Evolutionary conservation across 2,329 filamentous ascomycete species (phyloP).

Genomic region (Alternaria burnsii): DNA sequence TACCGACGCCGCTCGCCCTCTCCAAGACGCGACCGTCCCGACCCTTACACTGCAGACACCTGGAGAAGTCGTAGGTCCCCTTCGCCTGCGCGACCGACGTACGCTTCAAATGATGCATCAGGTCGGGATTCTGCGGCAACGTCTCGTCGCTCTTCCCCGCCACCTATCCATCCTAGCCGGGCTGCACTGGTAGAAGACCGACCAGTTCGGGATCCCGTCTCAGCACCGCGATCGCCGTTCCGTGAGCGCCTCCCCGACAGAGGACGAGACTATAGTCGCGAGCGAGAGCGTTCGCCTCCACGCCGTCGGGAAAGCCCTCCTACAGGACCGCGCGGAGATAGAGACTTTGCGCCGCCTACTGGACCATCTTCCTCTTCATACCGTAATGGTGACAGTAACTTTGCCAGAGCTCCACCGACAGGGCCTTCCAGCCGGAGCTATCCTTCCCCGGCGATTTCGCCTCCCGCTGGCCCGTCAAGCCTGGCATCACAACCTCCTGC

Average conservation of each 20-base stretch:
- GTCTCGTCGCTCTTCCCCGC: constrained; percentile 70
- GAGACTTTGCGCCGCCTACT: constrained; percentile 50
- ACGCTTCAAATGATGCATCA: constrained; percentile 59
- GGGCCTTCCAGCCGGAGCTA: constrained; percentile 50
- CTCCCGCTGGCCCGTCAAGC: constrained; percentile 50
- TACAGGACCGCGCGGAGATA: constrained; percentile 45
- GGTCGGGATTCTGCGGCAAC: constrained; percentile 64
- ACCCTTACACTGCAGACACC: constrained; percentile 58
- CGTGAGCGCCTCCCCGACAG: constrained; percentile 47
- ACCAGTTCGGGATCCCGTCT: constrained; percentile 40
- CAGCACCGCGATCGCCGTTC: constrained; percentile 45
- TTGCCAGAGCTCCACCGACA: constrained; percentile 50
- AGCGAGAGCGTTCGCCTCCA: constrained; percentile 40
- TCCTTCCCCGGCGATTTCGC: constrained; percentile 50
- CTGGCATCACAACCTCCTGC: constrained; percentile 45
- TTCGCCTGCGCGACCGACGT: constrained; percentile 54
- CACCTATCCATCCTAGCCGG: constrained; percentile 63
- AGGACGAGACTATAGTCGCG: constrained; percentile 35
- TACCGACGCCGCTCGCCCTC: constrained; percentile 64
- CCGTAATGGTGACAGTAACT: constrained; percentile 49
- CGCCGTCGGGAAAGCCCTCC: constrained; percentile 50
- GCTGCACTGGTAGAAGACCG: constrained; percentile 50
- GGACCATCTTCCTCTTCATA: constrained; percentile 45
- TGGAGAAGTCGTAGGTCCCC: constrained; percentile 63
- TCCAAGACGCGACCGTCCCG: constrained; percentile 59